phyloP scores from a whole-genome alignment of 441 rosid species.

The Adansonia madagascariensis region DNA sequence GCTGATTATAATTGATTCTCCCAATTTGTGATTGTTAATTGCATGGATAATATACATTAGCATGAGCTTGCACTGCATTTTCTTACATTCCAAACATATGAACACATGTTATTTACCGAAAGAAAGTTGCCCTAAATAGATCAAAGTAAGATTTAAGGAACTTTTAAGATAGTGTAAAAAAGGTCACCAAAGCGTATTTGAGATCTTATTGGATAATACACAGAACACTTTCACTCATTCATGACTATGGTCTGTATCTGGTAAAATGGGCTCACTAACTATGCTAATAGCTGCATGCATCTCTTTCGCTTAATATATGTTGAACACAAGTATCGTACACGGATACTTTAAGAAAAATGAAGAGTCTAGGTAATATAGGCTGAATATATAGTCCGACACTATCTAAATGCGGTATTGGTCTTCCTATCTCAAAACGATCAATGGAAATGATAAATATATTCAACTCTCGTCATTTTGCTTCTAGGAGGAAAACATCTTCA shows the following conservation, averaged over 20 bases:
- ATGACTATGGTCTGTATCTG: not conserved
- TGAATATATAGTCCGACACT: too few relatives aligned
- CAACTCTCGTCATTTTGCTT: not conserved
- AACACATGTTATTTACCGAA: not conserved
- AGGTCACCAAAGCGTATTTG: not conserved
- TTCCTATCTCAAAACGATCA: not conserved
- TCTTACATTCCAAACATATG: not conserved
- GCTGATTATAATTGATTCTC: not conserved
- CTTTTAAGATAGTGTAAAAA: not conserved
- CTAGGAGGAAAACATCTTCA: not conserved
- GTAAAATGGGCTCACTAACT: too few relatives aligned
- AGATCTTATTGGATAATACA: not conserved
- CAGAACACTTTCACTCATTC: not conserved
- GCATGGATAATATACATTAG: not conserved
- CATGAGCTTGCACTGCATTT: conserved; percentile 12
- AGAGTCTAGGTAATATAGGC: too few relatives aligned
- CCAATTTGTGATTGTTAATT: not conserved
- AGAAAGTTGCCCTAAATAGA: not conserved
- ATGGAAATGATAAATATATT: not conserved
- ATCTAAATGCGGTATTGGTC: too few relatives aligned
- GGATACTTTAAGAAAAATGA: too few relatives aligned
- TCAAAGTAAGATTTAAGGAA: not conserved
- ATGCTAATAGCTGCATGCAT: too few relatives aligned
- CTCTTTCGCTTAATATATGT: too few relatives aligned
- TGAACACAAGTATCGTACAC: too few relatives aligned